Evolutionary conservation across 331 rosid genomes (phyloP).

Genomic region (Cydonia oblonga): DNA sequence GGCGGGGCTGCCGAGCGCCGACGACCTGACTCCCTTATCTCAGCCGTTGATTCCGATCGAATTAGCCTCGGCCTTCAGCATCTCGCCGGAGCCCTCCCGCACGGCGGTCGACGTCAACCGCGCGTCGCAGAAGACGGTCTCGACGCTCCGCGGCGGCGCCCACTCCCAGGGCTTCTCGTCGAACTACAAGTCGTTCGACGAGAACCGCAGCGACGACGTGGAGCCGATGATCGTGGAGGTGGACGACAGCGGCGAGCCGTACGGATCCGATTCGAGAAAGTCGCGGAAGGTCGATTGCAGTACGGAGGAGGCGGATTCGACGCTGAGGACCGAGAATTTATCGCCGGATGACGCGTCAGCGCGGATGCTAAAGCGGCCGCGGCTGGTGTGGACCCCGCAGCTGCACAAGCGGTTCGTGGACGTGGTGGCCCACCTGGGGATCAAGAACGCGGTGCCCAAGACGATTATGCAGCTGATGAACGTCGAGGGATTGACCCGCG

Average conservation of each 20-base stretch:
- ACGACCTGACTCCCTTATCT: conserved; percentile 64
- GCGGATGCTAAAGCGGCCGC: conserved; percentile 52
- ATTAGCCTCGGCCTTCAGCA: conserved; percentile 80
- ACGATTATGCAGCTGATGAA: conserved; percentile 94
- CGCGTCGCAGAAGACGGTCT: conserved; percentile 59
- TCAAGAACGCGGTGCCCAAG: conserved; percentile 85
- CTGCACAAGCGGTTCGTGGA: conserved; percentile 89
- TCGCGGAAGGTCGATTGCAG: conserved; percentile 37
- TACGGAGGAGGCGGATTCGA: conserved; percentile 55
- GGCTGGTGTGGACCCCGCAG: conserved; percentile 92
- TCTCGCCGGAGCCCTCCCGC: conserved; percentile 57
- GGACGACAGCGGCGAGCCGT: conserved; percentile 24
- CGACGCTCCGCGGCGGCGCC: conserved; percentile 44
- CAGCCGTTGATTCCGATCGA: conserved; percentile 62
- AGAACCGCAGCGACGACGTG: conserved; percentile 4
- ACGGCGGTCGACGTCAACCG: conserved; percentile 57
- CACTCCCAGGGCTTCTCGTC: conserved; percentile 44
- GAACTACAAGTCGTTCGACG: conserved; percentile 24
- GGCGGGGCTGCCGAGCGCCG: conserved; percentile 47
- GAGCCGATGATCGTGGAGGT: conserved; percentile 30
- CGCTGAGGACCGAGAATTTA: conserved; percentile 28
- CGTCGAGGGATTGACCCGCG: conserved; percentile 89
- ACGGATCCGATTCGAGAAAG: conserved; percentile 58
- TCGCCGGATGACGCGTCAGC: conserved; percentile 29
- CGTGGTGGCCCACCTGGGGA: conserved; percentile 80